phyloP scores from a whole-genome alignment of 2,329 filamentous ascomycete species.

The Aspergillus brasiliensis region DNA sequence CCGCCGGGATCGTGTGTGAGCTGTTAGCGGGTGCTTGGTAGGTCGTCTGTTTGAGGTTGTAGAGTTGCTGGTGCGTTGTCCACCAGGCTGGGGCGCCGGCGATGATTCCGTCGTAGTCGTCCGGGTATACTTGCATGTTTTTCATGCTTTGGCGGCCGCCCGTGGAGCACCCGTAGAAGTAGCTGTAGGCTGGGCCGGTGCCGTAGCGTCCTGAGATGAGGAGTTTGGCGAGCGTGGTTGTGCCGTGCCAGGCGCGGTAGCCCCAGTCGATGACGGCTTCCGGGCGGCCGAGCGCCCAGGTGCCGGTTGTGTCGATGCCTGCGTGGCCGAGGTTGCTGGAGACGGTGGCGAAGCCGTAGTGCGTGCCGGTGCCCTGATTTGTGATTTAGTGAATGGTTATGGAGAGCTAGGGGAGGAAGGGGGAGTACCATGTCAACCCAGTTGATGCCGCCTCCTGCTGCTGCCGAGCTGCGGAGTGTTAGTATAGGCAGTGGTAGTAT shows the following conservation, averaged over 20 bases:
- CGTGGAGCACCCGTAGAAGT: conserved; percentile 4
- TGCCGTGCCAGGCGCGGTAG: not conserved
- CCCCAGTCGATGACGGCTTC: conserved; percentile 1
- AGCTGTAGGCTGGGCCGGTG: not conserved
- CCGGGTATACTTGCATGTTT: not conserved
- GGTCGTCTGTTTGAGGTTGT: not conserved
- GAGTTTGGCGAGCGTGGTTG: not conserved
- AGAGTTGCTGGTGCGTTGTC: not conserved
- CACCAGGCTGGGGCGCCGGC: conserved; percentile 1
- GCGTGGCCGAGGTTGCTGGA: not conserved
- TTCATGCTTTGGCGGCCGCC: conserved; percentile 4
- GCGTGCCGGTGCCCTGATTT: not conserved
- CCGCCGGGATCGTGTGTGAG: not conserved
- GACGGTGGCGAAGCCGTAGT: not conserved
- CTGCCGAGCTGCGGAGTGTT: not conserved
- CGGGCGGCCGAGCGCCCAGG: not conserved
- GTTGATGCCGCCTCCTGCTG: not conserved
- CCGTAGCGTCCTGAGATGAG: not conserved
- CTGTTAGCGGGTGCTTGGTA: not conserved
- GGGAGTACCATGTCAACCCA: not conserved
- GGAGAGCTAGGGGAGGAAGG: not conserved
- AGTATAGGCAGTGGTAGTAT: not conserved
- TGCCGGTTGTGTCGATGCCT: not conserved
- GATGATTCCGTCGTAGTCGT: conserved; percentile 6
- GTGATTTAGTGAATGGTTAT: not conserved